Conservation (phyloP, 176 grass and related monocot species). For the Oryza coarctata region DNA sequence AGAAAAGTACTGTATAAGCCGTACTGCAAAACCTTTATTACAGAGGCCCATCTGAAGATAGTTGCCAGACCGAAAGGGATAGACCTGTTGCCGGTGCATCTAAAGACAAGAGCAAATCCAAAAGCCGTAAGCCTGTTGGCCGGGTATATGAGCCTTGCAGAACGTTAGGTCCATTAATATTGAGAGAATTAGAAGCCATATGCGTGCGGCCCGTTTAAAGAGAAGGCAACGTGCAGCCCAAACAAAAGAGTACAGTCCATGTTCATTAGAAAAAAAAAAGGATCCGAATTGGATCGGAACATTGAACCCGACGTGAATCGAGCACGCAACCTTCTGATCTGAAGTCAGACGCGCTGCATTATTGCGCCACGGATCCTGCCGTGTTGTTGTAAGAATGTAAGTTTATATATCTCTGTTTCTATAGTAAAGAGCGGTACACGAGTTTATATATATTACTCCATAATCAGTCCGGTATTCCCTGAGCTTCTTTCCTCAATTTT, state of each 20-base stretch:
- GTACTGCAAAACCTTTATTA: neutral
- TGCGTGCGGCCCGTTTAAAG: too few relatives aligned
- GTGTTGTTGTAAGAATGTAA: accelerated
- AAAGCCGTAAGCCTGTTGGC: too few relatives aligned
- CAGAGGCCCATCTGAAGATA: too few relatives aligned
- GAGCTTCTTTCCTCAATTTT: neutral
- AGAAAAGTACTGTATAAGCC: neutral
- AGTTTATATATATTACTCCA: too few relatives aligned
- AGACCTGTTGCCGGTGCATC: too few relatives aligned
- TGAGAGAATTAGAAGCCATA: too few relatives aligned
- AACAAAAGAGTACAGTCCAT: too few relatives aligned
- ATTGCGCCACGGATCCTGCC: slow-evolving; percentile 83
- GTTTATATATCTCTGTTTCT: accelerated
- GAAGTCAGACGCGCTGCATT: slow-evolving; percentile 98
- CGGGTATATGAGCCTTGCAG: neutral
- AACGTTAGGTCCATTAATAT: neutral
- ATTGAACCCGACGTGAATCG: slow-evolving; percentile 99
- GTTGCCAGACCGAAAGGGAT: too few relatives aligned
- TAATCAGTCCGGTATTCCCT: too few relatives aligned
- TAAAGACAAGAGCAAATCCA: too few relatives aligned
- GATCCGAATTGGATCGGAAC: neutral
- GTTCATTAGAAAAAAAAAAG: neutral
- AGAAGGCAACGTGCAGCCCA: too few relatives aligned
- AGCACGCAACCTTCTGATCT: slow-evolving; percentile 99
- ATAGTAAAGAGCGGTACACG: neutral